Percentiles rank a stretch among this genome's conserved stretches.
Conservation (phyloP, 208 protist genomes). For the Acanthamoeba royreba region DNA sequence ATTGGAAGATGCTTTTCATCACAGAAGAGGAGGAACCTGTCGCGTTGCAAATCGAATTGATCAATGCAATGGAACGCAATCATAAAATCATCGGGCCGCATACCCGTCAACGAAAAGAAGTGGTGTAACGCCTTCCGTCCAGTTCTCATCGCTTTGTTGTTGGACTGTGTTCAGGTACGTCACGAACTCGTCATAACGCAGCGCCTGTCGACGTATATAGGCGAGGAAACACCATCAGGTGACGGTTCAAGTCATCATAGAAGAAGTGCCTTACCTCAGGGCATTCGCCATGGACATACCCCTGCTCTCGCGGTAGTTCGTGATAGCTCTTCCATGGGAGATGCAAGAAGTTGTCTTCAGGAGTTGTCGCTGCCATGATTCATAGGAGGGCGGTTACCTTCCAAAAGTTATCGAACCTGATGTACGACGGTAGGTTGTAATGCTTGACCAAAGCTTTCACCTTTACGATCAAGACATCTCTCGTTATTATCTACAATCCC, state of each 20-base stretch:
- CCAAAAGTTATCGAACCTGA: neutral
- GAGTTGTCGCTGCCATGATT: neutral
- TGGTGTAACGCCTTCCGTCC: neutral
- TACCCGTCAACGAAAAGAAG: neutral
- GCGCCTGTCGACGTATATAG: neutral
- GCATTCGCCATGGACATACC: neutral
- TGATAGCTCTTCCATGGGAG: neutral
- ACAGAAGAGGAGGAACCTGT: neutral
- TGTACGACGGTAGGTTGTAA: neutral
- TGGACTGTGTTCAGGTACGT: neutral
- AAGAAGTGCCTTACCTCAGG: neutral
- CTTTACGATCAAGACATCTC: neutral
- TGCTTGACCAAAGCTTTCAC: neutral
- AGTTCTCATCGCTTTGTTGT: neutral
- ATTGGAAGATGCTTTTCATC: neutral
- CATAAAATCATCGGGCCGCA: neutral
- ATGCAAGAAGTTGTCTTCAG: neutral
- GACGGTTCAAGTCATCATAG: neutral
- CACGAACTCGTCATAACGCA: neutral
- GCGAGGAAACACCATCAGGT: neutral
- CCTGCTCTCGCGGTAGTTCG: neutral
- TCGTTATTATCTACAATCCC: neutral
- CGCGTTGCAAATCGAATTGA: neutral
- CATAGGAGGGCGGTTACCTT: neutral
- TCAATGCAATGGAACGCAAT: neutral